Evolutionary conservation across 805 yeast species (phyloP), one percentile per base, ranked within the genome.

Genomic region (Lipomyces sp.): DNA sequence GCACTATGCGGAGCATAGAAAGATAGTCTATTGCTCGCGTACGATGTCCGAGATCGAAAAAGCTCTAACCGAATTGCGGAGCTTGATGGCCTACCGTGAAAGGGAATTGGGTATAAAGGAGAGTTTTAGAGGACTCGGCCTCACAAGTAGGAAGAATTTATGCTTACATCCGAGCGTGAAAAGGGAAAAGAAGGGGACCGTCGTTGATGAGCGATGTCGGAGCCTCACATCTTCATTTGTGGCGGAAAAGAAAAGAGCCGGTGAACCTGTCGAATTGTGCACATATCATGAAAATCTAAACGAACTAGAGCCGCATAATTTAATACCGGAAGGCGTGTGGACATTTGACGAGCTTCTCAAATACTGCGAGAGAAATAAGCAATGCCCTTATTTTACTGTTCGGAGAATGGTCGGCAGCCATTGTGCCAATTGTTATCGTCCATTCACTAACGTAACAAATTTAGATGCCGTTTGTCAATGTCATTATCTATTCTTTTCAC

Each of bases 21-120:
- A 94, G 82, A 87, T 95, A 71, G 91, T 95, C 5, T 95, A 95
- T 79, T 95, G 99, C 78, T 95, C 99, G 4, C 98, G 99, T 84
- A 95, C 99, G 42, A 95, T 95, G 98, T 91, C 98, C 10, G 99
- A 95, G 80, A 95, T 95, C 76, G 99, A 95, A 79, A 95, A 95
- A 79, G 98, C 99, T 0, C 80, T 95, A 75, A 91, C 94, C 6
- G 99, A 95, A 80, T 82, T 95, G 81, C 87, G 90, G 69, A 87
- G 86, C 64, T 82, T 95, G 73, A 95, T 95, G 98, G 90, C 86
- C 63, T 95, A 84, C 75, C 84, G 99, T 71, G 79, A 92, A 1
- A 82, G 86, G 59, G 97, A 91, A 75, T 81, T 95, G 59, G 98
- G 98, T 0, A 86, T 84, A 73, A 88, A 81, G 30, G 99, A 95